These are phyloP conservation scores for Pyrenochaeta sp. DNA, from an alignment of 2,329 filamentous ascomycete genomes.

Conservation along the genomic window DNA sequence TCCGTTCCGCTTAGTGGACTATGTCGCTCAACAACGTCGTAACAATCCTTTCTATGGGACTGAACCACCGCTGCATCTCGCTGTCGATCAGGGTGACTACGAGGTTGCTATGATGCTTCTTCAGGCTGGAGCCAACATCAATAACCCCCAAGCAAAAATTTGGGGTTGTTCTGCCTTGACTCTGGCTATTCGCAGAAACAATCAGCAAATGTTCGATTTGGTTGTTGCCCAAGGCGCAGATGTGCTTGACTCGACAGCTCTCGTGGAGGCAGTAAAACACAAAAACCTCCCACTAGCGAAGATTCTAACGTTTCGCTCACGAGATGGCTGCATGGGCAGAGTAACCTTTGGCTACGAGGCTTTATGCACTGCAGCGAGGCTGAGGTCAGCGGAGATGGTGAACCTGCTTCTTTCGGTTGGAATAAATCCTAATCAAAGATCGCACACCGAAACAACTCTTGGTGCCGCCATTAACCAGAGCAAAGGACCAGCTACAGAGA, in stretches of 20 bases:
- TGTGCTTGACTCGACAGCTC: background rate
- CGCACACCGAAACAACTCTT: background rate
- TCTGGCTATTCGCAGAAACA: background rate
- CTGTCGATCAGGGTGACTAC: background rate
- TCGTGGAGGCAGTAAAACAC: background rate
- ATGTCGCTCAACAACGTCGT: background rate
- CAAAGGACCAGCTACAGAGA: background rate
- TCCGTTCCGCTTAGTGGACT: too few species aligned
- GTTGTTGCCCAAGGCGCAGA: background rate
- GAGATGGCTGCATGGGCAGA: background rate
- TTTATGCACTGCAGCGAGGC: background rate
- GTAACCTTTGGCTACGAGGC: background rate
- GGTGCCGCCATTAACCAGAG: background rate
- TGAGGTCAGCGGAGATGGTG: background rate
- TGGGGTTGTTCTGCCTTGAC: background rate
- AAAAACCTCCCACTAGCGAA: background rate
- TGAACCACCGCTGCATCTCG: background rate
- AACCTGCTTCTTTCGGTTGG: background rate
- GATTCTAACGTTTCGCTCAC: background rate
- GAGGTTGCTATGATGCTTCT: constrained; percentile 1
- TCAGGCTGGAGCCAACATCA: constrained; percentile 1
- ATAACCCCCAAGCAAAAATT: background rate
- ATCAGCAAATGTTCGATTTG: background rate
- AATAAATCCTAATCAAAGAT: background rate
- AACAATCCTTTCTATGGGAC: background rate